A percentile compares a stretch with the other conserved stretches of the same genome.
These are phyloP conservation scores for Tephrocybe sp. DNA, from an alignment of 768 basidiomycete species.

Conservation along the genomic window DNA sequence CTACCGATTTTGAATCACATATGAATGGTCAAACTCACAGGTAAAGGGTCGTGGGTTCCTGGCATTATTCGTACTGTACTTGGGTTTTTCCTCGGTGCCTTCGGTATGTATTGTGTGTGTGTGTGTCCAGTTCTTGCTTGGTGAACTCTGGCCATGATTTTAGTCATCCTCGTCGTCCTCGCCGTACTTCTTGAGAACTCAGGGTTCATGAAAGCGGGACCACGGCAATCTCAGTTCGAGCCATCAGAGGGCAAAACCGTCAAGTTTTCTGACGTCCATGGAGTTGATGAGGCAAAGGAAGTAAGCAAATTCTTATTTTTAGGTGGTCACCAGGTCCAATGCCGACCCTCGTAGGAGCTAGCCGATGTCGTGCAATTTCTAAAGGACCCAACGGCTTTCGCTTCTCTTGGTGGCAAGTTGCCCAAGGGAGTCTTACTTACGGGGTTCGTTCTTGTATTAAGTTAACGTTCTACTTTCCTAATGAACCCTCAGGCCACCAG, in stretches of 20 bases:
- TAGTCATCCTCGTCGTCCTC: constrained; percentile 82
- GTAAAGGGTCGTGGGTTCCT: constrained; percentile 67
- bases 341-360: constrained; percentile 60
- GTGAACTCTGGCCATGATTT: not conserved
- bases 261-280: constrained; percentile 95
- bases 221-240: constrained; percentile 80
- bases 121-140: not conserved
- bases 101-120: constrained; percentile 53
- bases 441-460: constrained; percentile 41
- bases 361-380: constrained; percentile 95
- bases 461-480: not conserved
- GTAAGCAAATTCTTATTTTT: constrained; percentile 38
- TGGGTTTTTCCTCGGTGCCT: constrained; percentile 52
- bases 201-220: constrained; percentile 88
- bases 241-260: constrained; percentile 78
- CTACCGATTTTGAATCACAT: not conserved
- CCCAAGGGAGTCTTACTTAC: constrained; percentile 92
- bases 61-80: constrained; percentile 61
- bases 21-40: constrained; percentile 34
- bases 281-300: constrained; percentile 95
- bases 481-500: constrained; percentile 54
- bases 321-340: not conserved
- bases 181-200: constrained; percentile 92
- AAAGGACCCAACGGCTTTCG: constrained; percentile 89
- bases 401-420: constrained; percentile 88